Conservation (phyloP, 306 rosid species). For the Begonia loranthoides region DNA sequence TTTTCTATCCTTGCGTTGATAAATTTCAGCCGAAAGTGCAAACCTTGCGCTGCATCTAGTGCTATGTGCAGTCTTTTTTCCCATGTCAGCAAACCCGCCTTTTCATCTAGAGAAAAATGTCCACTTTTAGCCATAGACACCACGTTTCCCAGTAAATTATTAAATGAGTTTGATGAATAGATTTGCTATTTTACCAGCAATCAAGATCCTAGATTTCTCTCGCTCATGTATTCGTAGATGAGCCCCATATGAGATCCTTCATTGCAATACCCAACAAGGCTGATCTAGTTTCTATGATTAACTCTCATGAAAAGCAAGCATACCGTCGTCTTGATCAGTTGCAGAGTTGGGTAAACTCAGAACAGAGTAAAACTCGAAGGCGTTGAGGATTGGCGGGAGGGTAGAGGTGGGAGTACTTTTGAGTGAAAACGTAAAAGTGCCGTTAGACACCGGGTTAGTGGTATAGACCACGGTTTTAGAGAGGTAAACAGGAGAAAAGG, state of each 20-base stretch:
- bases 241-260: constrained; percentile 1
- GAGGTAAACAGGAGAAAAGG: not conserved
- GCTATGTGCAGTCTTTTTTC: too few species aligned
- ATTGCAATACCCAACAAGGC: too few species aligned
- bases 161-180: not conserved
- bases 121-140: not conserved
- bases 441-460: not conserved
- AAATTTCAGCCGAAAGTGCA: too few species aligned
- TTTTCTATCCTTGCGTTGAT: not conserved
- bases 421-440: not conserved
- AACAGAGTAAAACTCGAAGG: not conserved
- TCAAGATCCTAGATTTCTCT: not conserved
- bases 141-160: not conserved
- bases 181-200: too few species aligned
- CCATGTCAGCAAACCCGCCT: too few species aligned
- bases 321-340: constrained; percentile 1
- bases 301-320: not conserved
- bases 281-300: not conserved
- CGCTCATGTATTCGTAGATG: not conserved
- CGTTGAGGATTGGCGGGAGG: constrained; percentile 1
- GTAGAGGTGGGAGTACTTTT: not conserved
- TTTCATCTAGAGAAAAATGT: not conserved
- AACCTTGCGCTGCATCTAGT: constrained; percentile 14
- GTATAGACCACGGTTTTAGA: not conserved
- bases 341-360: not conserved